Conservation (phyloP, 2,329 filamentous ascomycete genomes). For the Talaromyces marneffei region DNA sequence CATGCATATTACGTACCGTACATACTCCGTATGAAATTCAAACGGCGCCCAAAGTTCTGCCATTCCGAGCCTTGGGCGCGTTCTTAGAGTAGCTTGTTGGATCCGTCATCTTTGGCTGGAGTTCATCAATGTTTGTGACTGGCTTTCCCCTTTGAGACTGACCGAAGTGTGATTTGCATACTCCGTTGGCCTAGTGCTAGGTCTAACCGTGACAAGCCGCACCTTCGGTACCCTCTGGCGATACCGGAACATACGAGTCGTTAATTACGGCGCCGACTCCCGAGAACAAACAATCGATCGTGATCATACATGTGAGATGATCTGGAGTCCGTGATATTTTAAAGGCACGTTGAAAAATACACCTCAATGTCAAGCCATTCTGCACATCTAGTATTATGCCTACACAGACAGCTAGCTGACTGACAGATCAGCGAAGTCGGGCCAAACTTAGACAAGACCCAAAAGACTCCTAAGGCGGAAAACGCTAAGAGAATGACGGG, state of each 20-base stretch:
- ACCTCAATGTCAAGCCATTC: not conserved
- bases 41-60: not conserved
- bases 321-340: not conserved
- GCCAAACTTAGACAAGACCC: not conserved
- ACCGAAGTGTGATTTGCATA: constrained; percentile 1
- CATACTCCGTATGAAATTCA: not conserved
- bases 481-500: not conserved
- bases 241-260: not conserved
- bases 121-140: not conserved
- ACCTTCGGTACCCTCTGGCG: not conserved
- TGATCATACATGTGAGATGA: not conserved
- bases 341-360: not conserved
- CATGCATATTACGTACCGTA: not conserved
- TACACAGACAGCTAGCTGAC: not conserved
- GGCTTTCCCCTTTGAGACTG: constrained; percentile 5
- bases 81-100: not conserved
- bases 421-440: not conserved
- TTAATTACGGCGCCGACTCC: not conserved
- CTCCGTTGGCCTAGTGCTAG: not conserved
- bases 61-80: not conserved
- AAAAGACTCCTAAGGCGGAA: not conserved
- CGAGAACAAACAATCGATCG: not conserved
- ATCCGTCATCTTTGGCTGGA: not conserved
- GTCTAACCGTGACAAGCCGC: constrained; percentile 1
- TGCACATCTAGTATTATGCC: not conserved